These are phyloP conservation scores for Prunella vulgaris DNA, from an alignment of 257 asterid genomes.

Conservation along the genomic window DNA sequence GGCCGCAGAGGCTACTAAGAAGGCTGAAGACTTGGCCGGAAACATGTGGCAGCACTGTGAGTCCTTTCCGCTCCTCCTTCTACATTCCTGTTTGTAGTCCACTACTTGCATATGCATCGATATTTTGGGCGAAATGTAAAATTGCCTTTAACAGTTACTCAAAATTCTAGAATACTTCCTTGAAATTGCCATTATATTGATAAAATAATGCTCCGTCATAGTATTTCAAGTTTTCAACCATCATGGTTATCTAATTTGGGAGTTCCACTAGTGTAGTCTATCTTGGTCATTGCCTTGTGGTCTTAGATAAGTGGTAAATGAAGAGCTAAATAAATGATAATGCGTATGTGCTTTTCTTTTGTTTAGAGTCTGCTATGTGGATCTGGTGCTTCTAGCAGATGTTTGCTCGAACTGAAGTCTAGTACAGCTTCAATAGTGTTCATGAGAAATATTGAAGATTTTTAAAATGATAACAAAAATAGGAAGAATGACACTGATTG, in stretches of 20 bases:
- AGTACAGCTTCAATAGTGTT: too few relatives aligned
- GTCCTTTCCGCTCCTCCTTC: constrained; percentile 13
- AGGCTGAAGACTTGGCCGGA: constrained; percentile 82
- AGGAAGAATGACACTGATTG: too few relatives aligned
- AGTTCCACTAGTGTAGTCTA: neutral
- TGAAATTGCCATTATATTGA: neutral
- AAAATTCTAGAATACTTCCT: too few relatives aligned
- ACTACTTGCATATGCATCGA: neutral
- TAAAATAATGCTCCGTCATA: neutral
- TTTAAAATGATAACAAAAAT: too few relatives aligned
- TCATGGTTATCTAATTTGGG: neutral
- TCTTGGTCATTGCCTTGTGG: neutral
- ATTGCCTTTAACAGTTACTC: too few relatives aligned
- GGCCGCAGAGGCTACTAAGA: constrained; percentile 79
- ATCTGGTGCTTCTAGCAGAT: neutral
- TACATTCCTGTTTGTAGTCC: neutral
- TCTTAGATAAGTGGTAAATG: neutral
- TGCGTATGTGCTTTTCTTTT: neutral
- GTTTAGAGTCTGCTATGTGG: neutral
- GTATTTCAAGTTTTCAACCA: neutral
- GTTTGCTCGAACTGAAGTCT: neutral
- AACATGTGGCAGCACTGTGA: constrained; percentile 94
- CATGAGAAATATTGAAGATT: too few relatives aligned
- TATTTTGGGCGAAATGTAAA: neutral
- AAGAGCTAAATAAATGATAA: neutral